These are phyloP conservation scores for Trichoderma sp. DNA, from an alignment of 2,329 filamentous ascomycete genomes.

Conservation along the genomic window DNA sequence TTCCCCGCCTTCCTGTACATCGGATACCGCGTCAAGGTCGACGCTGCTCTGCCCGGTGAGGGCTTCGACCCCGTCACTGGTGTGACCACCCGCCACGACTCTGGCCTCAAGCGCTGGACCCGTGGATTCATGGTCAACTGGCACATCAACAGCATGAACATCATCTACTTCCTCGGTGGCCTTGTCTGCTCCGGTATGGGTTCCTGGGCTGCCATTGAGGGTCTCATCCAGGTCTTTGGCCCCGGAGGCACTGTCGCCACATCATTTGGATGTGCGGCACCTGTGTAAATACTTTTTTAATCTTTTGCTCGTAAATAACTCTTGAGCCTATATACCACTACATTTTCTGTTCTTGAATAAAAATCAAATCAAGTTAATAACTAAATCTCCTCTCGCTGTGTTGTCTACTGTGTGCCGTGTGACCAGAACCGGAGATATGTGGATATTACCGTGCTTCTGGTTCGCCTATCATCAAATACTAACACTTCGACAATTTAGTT, in stretches of 20 bases:
- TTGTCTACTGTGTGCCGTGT: background rate
- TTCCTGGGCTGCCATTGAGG: conserved; percentile 3
- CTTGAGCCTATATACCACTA: conserved; percentile 13
- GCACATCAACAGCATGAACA: conserved; percentile 1
- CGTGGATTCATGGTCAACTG: conserved; percentile 17
- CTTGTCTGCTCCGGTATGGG: conserved; percentile 13
- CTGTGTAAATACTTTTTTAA: conserved; percentile 18
- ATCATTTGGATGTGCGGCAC: conserved; percentile 8
- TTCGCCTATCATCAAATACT: background rate
- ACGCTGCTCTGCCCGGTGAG: conserved; percentile 10
- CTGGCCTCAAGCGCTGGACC: background rate
- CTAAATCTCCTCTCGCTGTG: background rate
- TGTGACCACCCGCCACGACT: conserved; percentile 8
- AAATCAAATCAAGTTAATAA: background rate
- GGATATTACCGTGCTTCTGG: background rate
- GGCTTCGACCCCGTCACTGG: conserved; percentile 6
- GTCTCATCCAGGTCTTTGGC: conserved; percentile 4
- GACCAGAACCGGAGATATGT: background rate
- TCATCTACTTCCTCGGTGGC: conserved; percentile 17
- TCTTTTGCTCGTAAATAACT: conserved; percentile 10
- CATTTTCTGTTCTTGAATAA: background rate
- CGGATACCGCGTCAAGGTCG: background rate
- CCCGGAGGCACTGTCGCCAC: conserved; percentile 16
- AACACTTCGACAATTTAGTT: background rate
- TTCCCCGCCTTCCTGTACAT: conserved; percentile 17